Evolutionary conservation across 495 filamentous ascomycete species (phyloP).

Genomic region (Eremomyces bilateralis): DNA sequence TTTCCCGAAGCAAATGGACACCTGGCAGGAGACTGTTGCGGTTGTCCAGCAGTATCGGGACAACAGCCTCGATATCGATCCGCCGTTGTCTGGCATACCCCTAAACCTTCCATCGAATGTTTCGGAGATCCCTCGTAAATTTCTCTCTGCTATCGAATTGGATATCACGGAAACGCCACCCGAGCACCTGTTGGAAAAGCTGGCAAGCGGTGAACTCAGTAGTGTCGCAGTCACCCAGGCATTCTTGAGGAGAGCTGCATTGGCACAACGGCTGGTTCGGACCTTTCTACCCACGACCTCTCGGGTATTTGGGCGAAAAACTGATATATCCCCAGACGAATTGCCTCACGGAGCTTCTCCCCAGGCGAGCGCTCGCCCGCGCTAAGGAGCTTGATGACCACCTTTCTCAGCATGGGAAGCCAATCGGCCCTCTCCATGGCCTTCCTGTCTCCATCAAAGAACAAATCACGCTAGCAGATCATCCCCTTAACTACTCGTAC

Average conservation of each 20-base stretch:
- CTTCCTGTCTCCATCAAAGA: conserved; percentile 50
- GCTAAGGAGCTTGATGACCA: conserved; percentile 18
- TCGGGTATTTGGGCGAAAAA: no score
- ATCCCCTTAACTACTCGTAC: conserved; percentile 27
- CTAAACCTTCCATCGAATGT: conserved; percentile 22
- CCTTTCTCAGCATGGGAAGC: conserved; percentile 13
- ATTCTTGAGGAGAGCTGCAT: conserved; percentile 34
- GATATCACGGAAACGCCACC: conserved; percentile 28
- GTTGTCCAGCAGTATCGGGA: conserved; percentile 25
- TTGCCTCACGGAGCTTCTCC: conserved; percentile 46
- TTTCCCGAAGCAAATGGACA: conserved; percentile 1
- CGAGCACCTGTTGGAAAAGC: conserved; percentile 20
- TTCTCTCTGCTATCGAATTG: conserved; percentile 27
- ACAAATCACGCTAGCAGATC: conserved; percentile 34
- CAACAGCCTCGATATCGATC: conserved; percentile 22
- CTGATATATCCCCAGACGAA: conserved; percentile 24
- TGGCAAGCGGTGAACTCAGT: conserved; percentile 24
- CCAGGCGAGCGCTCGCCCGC: conserved; percentile 18
- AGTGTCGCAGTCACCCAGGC: conserved; percentile 28
- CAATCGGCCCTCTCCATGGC: conserved; percentile 42
- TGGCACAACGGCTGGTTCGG: conserved; percentile 36
- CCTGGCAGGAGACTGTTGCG: conserved; percentile 26
- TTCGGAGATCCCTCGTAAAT: conserved; percentile 19
- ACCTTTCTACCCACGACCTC: no score
- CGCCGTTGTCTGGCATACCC: conserved; percentile 15